A percentile compares a stretch with the other conserved stretches of the same genome.
Conservation (phyloP, 352 stramenopile genomes). For the Phytophthora aleatoria region DNA sequence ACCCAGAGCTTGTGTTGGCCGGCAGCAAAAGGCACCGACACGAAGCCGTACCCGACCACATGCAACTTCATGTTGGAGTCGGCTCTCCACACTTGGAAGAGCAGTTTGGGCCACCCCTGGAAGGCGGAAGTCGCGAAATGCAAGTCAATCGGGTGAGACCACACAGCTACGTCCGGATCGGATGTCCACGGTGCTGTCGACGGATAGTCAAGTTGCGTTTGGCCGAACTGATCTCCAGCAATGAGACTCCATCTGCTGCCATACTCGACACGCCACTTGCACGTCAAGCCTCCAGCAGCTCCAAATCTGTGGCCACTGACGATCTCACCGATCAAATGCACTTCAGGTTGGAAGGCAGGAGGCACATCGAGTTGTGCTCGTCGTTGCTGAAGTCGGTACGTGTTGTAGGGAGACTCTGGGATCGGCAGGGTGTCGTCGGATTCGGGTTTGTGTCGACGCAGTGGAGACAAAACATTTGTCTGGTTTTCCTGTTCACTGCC, state of each 20-base stretch:
- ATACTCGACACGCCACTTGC: slow-evolving; percentile 76
- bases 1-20: slow-evolving; percentile 56
- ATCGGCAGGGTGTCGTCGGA: slow-evolving; percentile 26
- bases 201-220: slow-evolving; percentile 71
- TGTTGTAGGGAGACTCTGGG: slow-evolving; percentile 21
- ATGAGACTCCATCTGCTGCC: slow-evolving; percentile 63
- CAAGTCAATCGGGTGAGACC: slow-evolving; percentile 71
- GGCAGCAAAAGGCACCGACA: slow-evolving; percentile 54
- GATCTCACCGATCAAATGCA: slow-evolving; percentile 78
- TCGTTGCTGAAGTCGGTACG: slow-evolving; percentile 19
- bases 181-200: slow-evolving; percentile 22
- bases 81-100: slow-evolving; percentile 69
- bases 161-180: slow-evolving; percentile 46
- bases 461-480: slow-evolving; percentile 32
- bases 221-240: slow-evolving; percentile 56
- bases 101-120: slow-evolving; percentile 65
- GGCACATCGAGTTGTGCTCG: slow-evolving; percentile 35
- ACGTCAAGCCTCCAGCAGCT: slow-evolving; percentile 45
- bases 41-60: slow-evolving; percentile 63
- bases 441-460: slow-evolving; percentile 32
- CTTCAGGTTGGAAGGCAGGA: slow-evolving; percentile 59
- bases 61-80: slow-evolving; percentile 56
- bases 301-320: slow-evolving; percentile 56
- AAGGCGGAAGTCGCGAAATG: slow-evolving; percentile 65
- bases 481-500: slow-evolving; percentile 38